Base-by-base conservation (phyloP, 176 grass and related monocot species). In the Oryza longistaminata region DNA sequence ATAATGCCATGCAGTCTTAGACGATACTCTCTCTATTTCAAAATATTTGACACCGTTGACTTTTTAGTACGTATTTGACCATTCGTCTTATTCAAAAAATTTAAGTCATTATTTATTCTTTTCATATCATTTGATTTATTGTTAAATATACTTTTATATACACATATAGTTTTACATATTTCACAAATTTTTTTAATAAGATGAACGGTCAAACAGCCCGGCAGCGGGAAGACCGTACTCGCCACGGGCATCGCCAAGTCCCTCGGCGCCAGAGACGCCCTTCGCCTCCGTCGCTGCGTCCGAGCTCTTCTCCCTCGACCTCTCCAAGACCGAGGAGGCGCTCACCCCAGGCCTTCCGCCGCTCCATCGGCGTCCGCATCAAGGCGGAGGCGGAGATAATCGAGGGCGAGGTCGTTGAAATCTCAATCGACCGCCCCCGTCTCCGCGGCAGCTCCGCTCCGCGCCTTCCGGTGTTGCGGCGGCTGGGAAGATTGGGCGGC, bases 331-430 rank as follows among this genome's bases (percentile, higher is more conserved):
- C 7, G 93, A 99, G 81, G 93, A 99, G 81, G 93, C 93, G 22
- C 93, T 99, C 66, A 99, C 88, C 88, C 15, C 93, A 99, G 86
- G 91, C 91, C 71, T 96, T 94, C 86, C 93, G 93, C 70, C 90
- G 91, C 71, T 66, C 96, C 15, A 96, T 99, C 48, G 96, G 96
- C 66, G 96, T 96, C 19, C 96, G 93, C 68, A 99, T 99, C 83
- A 99, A 99, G 90, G 96, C 96, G 88, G 96, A 99, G 78, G 93
- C 93, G 7, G 96, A 99, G 88, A 96, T 96, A 11, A 99, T 99
- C 15, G 96, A 99, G 82, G 96, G 96, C n/a, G 96, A 99, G 89
- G 96, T 99, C 34, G 86, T 99, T 3, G 96, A 99, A 86, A 92
- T 99, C 69, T 85, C 96, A 13, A 92, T 99, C 19, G 96, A 99